Conservation (phyloP, 768 basidiomycete species). For the Coprinopsis cinerea region DNA sequence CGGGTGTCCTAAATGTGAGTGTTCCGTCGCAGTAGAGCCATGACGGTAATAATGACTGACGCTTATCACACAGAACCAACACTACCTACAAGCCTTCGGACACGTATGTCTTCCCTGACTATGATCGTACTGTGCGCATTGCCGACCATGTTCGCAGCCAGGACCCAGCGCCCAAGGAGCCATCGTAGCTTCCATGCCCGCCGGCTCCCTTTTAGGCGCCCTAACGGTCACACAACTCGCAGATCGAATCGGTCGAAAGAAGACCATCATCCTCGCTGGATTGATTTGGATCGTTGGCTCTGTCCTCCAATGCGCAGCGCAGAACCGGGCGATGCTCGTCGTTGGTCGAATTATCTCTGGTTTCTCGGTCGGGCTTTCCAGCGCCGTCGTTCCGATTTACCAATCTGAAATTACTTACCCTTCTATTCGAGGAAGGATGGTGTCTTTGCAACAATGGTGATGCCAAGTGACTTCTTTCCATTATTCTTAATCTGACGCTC, state of each 20-base stretch:
- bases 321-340: conserved; percentile 75
- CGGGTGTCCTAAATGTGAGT: conserved; percentile 53
- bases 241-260: conserved; percentile 61
- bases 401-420: conserved; percentile 73
- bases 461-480: not conserved
- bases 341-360: conserved; percentile 65
- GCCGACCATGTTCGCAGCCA: conserved; percentile 28
- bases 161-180: conserved; percentile 55
- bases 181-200: conserved; percentile 77
- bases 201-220: conserved; percentile 64
- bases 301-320: conserved; percentile 57
- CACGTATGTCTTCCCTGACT: conserved; percentile 23
- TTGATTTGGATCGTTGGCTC: conserved; percentile 70
- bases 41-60: too few species aligned
- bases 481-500: not conserved
- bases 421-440: conserved; percentile 66
- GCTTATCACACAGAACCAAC: conserved; percentile 26
- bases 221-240: conserved; percentile 58
- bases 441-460: conserved; percentile 71
- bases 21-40: too few species aligned
- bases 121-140: not conserved
- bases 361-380: conserved; percentile 60
- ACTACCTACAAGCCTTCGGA: conserved; percentile 31
- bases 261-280: conserved; percentile 59
- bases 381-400: conserved; percentile 65